Evolutionary conservation across 2,329 filamentous ascomycete genomes (phyloP), one percentile per base, ranked within the genome.

Genomic region (Acrocalymma vagum): DNA sequence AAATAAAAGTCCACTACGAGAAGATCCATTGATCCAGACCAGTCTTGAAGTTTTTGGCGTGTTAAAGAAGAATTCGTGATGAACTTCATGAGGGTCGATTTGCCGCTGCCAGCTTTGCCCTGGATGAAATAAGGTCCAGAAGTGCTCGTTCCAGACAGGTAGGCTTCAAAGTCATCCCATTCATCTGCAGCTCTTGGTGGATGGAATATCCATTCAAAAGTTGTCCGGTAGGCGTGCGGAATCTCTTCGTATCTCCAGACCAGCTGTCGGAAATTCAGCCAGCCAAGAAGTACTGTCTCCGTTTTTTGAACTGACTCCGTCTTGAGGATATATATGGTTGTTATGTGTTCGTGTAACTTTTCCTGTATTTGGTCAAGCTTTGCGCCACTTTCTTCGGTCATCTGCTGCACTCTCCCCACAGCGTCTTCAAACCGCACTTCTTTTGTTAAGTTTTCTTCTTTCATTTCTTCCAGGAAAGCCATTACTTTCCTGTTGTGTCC

Each of bases 51-150:
- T 1, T 25, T 8, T 2, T 27, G 7, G 15, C 18, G 10, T 3
- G 58, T 66, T 5, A 29, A 10, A 3, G 28, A 7, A 9, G 59
- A 29, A 1, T 41, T 21, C 2, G 48, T 10, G 9, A 70, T 41
- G 27, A 54, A 69, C 27, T 67, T 70, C 38, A 69, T 55, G 8
- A 72, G 30, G 0, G 63, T 69, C 4, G 53, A 61, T 26, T 71
- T 72, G 1, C 69, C 69, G 4, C 64, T 64, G 0, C 62, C 69
- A 0, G 62, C 54, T 30, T 71, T 72, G 1, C 67, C 69, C 9
- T 47, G 58, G 25, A 71, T 58, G 54, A 62, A 71, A 39, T 64
- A 71, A 16, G 45, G 49, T 6, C 9, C n/a, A 4, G 20, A 14
- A 23, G 26, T 17, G 15, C 44, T 21, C 9, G 7, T 21, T 18